Evolutionary conservation across 2,329 filamentous ascomycete species (phyloP), one percentile per base, ranked within the genome.

Genomic region (Aspergillus neotritici): DNA sequence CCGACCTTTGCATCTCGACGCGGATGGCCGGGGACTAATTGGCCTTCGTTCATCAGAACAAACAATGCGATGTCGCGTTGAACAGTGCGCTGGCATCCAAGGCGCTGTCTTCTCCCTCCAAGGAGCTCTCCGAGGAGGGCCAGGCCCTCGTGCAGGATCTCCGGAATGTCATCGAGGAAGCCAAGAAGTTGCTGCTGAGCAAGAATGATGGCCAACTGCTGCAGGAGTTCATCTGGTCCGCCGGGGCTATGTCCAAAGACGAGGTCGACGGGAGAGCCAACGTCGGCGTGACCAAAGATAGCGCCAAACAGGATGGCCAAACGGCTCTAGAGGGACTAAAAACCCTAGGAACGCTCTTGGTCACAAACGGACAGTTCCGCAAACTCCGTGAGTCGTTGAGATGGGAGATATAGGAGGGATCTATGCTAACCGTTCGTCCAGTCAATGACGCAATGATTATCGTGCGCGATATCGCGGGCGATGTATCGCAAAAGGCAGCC

Each of bases 201-300:
- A 98, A 97, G 78, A 98, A 98, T 63, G 80, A 95, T 47, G 93
- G 90, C 62, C 89, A 98, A 60, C 71, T 97, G 45, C 73, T 98
- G 14, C 93, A 98, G 63, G 90, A 98, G 60, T 97, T 98, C 68
- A 87, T 97, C 68, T 98, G 87, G 85, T 86, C 95, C 63, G 90
- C 89, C 0, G 82, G 88, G 61, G 78, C 86, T 36, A 82, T 93
- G 49, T 79, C 82, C 41, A 71, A 79, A 44, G 82, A 76, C 57
- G 74, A 77, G 40, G 75, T 87, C 17, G 65, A 37, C 5, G 48
- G 70, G 45, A 67, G 75, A 1, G 86, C 87, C 3, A 74, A 76
- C 43, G 77, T 80, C 1, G 84, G 88, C 0, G 57, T 94, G 37
- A 78, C 81, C 61, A 94, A 88, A 72, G 82, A 86, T 1, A 77